A percentile compares a stretch with the other conserved stretches of the same genome.
phyloP scores from a whole-genome alignment of 176 grass and related monocot species.

The Aegilops sharonensis region DNA sequence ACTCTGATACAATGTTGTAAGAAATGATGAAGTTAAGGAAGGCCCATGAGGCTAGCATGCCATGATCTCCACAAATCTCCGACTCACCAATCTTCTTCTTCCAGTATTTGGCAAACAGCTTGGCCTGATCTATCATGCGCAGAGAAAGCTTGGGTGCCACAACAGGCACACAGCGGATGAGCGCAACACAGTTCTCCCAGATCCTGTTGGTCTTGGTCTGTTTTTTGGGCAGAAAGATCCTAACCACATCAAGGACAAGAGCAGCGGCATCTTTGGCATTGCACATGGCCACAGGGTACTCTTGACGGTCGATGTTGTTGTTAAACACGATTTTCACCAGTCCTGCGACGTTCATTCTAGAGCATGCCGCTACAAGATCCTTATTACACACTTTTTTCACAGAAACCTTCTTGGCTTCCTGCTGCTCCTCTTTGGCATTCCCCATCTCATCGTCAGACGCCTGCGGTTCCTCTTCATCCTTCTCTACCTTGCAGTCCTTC shows the following conservation, averaged over 20 bases:
- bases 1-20: constrained; percentile 39
- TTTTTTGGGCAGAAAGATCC: constrained; percentile 22
- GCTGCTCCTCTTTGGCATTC: background rate
- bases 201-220: background rate
- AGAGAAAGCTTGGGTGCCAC: background rate
- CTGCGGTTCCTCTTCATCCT: background rate
- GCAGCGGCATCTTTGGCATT: constrained; percentile 39
- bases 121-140: constrained; percentile 18
- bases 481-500: background rate
- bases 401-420: background rate
- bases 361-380: background rate
- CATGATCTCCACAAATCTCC: background rate
- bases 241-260: constrained; percentile 34
- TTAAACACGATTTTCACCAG: constrained; percentile 20
- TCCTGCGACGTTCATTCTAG: constrained; percentile 25
- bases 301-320: background rate
- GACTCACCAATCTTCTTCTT: constrained; percentile 22
- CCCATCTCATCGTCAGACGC: background rate
- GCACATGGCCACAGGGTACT: background rate
- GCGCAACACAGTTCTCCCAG: constrained; percentile 25
- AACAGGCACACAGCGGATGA: constrained; percentile 26
- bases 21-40: constrained; percentile 48
- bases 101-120: constrained; percentile 39
- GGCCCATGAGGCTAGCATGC: constrained; percentile 25
- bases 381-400: background rate